Evolutionary conservation across 805 yeast genomes (phyloP), one percentile per base, ranked within the genome.

Genomic region (Candida golubevii): DNA sequence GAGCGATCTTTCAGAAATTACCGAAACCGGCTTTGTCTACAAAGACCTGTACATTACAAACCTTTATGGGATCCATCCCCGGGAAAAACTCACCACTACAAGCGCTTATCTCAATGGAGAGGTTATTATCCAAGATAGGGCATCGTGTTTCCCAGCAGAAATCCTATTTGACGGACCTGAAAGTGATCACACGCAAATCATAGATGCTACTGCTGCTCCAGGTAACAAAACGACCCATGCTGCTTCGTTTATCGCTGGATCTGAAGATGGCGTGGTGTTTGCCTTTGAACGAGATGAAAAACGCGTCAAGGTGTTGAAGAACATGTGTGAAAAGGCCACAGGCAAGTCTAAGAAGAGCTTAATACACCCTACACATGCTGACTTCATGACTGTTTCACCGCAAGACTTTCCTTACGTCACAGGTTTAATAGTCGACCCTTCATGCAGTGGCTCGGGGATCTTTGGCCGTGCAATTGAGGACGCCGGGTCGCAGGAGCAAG

Each of bases 141-240:
- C 98, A 0, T 89, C 97, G 1, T 93, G 99, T 62, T 89, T 93
- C 59, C 99, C 99, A 0, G 97, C 95, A 0, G 80, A 79, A 48
- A 89, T 93, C 26, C 65, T 93, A 38, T 72, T 78, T 49, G 47
- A 54, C 33, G 67, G 65, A 42, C 87, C 91, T 0, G 44, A 60
- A 0, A 71, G 78, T 4, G 40, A 42, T 2, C 84, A 82, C 36
- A 83, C 77, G 46, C 64, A 72, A 23, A 80, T 89, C 9, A 85
- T 93, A 36, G 99, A 93, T 66, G 85, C 97, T 1, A 90, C 97
- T 67, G 90, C 98, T 2, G 99, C 99, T 0, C 99, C 99, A 5
- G 99, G 99, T 6, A 93, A 93, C 64, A 95, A 93, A 62, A 93
- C 99, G 0, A 88, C 97, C 0, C 98, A 91, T 65, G 67, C 84